Base-by-base conservation (phyloP, 2,329 filamentous ascomycete species). In the Torrubiella hemipterigena region DNA sequence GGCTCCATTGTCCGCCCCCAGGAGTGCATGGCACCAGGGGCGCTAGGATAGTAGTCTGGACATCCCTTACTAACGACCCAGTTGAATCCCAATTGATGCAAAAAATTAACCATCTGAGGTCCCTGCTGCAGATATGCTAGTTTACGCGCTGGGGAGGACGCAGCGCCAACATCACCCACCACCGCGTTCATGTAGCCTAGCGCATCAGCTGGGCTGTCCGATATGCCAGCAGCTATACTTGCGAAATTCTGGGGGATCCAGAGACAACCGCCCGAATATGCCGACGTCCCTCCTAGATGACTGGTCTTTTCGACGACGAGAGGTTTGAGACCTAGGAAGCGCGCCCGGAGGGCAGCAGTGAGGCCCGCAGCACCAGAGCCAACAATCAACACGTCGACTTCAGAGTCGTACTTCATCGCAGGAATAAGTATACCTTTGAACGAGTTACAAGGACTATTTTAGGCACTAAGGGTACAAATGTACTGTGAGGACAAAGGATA, bases 171-270 rank as follows among this genome's bases (percentile, higher is more conserved):
- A 23, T 53, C 43, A 7, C 39, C 45, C 27, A 54, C 39, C 15
- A 47, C 40, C 12, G 27, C 36, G 17, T 50, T 45, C 27, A 54
- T 29, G 37, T 54, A 54, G 17, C 33, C 38, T 8, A 48, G 30
- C 1, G 48, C 48, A 12, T 43, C 34, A 10, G 45, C 40, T 2
- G 32, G 21, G 31, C 38, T 49, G 39, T 55, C 52, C 18, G 35
- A 6, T 3, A 45, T 27, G 8, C 38, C 41, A 7, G 24, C 24
- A 10, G 24, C 24, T 14, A 11, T 27, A 7, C 11, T 14, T 27
- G 49, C 19, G 27, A 46, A 42, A 20, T 46, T 50, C 31, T 47
- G 45, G 3, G 55, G 54, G 9, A 58, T 45, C 54, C 54, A 58
- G 17, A 50, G 34, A 3, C 42, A 46, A 13, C 49, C 48, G 13